Conservation (phyloP, 2,329 filamentous ascomycete genomes). For the Penicillium hesseltinei region DNA sequence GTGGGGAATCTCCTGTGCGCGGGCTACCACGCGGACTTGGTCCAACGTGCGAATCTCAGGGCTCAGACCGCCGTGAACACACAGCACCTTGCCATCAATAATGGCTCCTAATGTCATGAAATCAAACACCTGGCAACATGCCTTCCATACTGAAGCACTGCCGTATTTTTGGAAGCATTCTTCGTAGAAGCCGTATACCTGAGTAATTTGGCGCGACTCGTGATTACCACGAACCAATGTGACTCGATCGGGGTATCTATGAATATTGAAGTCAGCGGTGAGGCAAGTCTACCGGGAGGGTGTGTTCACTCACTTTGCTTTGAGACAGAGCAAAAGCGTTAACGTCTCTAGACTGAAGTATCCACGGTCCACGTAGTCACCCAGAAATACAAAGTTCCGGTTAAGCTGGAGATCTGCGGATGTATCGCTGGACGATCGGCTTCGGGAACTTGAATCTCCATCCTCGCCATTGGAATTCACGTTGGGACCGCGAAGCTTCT, state of each 20-base stretch:
- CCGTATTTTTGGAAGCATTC: conserved; percentile 96
- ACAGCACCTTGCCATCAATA: conserved; percentile 71
- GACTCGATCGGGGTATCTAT: conserved; percentile 87
- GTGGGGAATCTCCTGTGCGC: conserved; percentile 73
- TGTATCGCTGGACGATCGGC: conserved; percentile 30
- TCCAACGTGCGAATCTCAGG: conserved; percentile 41
- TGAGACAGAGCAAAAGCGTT: conserved; percentile 69
- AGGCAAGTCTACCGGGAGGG: neutral
- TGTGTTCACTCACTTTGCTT: conserved; percentile 58
- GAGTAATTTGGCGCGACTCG: conserved; percentile 95
- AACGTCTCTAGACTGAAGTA: conserved; percentile 74
- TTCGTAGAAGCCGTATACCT: conserved; percentile 97
- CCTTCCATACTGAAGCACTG: conserved; percentile 93
- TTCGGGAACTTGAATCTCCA: conserved; percentile 29
- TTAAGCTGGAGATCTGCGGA: conserved; percentile 48
- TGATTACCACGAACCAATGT: conserved; percentile 94
- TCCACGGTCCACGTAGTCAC: conserved; percentile 71
- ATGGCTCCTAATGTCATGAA: conserved; percentile 89
- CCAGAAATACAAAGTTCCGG: conserved; percentile 70
- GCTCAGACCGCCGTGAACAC: conserved; percentile 62
- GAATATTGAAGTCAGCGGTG: neutral
- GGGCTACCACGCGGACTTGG: conserved; percentile 70
- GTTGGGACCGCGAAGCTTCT: conserved; percentile 66
- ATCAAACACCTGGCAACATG: conserved; percentile 97
- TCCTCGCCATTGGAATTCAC: conserved; percentile 32